Percentiles rank a stretch among this genome's conserved stretches.
These are phyloP conservation scores for Phytomonas sp. DNA, from an alignment of 208 protist species.

Conservation along the genomic window DNA sequence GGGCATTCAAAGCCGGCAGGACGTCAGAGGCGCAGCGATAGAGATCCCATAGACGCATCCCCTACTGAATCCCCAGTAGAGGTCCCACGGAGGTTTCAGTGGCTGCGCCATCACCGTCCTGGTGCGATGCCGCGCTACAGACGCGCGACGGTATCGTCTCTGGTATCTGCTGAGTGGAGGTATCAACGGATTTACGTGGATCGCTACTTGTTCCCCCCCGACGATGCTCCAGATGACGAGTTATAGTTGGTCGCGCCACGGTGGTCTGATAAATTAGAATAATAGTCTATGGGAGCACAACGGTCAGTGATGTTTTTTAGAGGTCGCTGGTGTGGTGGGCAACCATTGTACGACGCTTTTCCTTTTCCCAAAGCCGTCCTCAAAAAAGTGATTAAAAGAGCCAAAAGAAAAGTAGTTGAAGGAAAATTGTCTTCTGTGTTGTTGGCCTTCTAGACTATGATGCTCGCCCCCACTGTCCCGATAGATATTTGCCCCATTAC, in stretches of 20 bases:
- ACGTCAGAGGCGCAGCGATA: not conserved
- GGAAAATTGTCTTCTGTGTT: not conserved
- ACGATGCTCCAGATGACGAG: not conserved
- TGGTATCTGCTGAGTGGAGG: slow-evolving; percentile 57
- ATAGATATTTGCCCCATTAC: not conserved
- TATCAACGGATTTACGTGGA: slow-evolving; percentile 72
- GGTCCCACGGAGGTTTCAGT: not conserved
- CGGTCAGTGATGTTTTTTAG: too few relatives aligned
- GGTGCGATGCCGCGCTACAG: slow-evolving; percentile 23
- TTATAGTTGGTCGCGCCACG: not conserved
- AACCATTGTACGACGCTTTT: too few relatives aligned
- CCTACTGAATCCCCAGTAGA: not conserved
- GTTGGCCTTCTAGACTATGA: not conserved
- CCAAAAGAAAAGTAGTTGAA: not conserved
- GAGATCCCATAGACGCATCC: not conserved
- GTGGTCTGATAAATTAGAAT: not conserved
- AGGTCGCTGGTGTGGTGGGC: too few relatives aligned
- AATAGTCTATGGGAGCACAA: not conserved
- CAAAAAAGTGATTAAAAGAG: not conserved
- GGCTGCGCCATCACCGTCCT: slow-evolving; percentile 9
- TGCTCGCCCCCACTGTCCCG: not conserved
- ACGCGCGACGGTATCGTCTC: slow-evolving; percentile 42
- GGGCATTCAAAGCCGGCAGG: not conserved
- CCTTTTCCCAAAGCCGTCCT: too few relatives aligned
- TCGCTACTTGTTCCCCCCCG: slow-evolving; percentile 28